phyloP scores from a whole-genome alignment of 2,329 filamentous ascomycete species.

The Arthroderma sp. region DNA sequence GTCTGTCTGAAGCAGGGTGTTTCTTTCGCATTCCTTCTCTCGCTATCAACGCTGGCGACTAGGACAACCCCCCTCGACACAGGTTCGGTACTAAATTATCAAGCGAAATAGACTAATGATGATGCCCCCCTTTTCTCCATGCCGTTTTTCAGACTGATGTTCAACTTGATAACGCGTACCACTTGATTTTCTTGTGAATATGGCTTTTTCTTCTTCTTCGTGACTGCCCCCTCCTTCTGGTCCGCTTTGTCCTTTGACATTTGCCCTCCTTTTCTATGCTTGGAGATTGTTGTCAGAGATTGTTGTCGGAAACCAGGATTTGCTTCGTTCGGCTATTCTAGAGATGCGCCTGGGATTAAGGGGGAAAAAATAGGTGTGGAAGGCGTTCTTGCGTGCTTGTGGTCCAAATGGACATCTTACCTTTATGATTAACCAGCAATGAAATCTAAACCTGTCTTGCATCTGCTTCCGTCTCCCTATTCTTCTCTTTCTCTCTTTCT shows the following conservation, averaged over 20 bases:
- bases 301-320: slow-evolving; percentile 19
- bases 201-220: slow-evolving; percentile 28
- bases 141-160: background rate
- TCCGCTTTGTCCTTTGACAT: background rate
- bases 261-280: background rate
- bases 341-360: slow-evolving; percentile 33
- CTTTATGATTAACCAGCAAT: background rate
- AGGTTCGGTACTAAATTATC: slow-evolving; percentile 11
- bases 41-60: background rate
- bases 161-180: slow-evolving; percentile 12
- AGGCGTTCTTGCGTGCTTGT: slow-evolving; percentile 24
- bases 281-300: slow-evolving; percentile 19
- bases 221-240: slow-evolving; percentile 18
- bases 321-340: slow-evolving; percentile 23
- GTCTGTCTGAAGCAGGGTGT: slow-evolving; percentile 7
- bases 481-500: background rate
- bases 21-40: background rate
- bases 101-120: slow-evolving; percentile 21
- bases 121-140: slow-evolving; percentile 21
- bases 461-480: background rate
- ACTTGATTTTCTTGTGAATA: slow-evolving; percentile 30
- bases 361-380: slow-evolving; percentile 29
- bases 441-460: background rate
- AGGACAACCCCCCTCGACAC: slow-evolving; percentile 9
- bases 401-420: background rate